Percentiles rank a stretch among this genome's conserved stretches.
These are phyloP conservation scores for Geosmithia putterillii DNA, from an alignment of 2,329 filamentous ascomycete species.

Conservation along the genomic window DNA sequence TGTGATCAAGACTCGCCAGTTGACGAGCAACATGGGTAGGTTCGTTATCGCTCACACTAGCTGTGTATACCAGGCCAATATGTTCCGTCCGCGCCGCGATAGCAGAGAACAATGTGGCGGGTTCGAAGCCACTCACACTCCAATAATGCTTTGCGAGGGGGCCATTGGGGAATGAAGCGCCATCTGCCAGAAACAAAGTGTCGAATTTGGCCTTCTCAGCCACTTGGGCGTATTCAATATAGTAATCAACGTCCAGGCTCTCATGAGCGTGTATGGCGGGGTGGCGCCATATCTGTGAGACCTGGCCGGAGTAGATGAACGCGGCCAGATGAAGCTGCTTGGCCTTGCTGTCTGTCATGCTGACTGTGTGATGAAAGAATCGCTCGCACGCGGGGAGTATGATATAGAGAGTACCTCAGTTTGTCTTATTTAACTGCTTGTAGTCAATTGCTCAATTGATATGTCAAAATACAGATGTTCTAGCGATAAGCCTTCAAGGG, in stretches of 20 bases:
- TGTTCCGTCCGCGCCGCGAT: background rate
- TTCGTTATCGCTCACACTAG: background rate
- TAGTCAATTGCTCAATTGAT: background rate
- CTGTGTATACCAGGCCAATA: background rate
- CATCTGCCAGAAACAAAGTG: background rate
- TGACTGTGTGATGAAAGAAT: background rate
- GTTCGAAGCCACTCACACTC: background rate
- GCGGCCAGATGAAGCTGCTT: background rate
- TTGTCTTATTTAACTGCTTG: background rate
- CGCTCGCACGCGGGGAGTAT: background rate
- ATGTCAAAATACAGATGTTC: background rate
- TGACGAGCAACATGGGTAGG: background rate
- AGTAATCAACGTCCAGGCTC: background rate
- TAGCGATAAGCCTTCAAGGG: background rate
- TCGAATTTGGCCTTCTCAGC: constrained; percentile 1
- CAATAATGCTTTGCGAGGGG: background rate
- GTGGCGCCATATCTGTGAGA: background rate
- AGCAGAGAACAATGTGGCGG: background rate
- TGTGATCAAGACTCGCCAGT: background rate
- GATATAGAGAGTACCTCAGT: background rate
- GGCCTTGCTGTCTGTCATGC: background rate
- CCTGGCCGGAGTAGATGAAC: constrained; percentile 1
- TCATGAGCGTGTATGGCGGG: background rate
- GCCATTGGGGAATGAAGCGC: background rate
- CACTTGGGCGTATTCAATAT: background rate